Evolutionary conservation across 441 rosid genomes (phyloP).

Genomic region (Geranium incanum): DNA sequence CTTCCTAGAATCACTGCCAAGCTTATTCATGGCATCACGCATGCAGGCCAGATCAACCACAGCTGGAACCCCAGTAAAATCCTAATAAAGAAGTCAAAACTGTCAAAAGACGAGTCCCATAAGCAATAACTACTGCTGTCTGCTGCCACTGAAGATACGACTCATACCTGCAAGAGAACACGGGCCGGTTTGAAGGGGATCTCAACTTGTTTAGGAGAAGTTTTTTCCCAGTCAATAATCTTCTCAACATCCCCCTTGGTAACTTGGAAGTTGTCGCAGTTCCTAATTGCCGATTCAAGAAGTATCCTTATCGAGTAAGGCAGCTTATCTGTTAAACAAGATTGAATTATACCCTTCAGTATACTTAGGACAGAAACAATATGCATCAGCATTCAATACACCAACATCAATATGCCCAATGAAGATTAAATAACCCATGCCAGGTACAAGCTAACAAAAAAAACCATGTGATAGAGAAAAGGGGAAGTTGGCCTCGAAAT

Average conservation of each 20-base stretch:
- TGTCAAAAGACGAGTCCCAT: slow-evolving; percentile 9
- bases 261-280: slow-evolving; percentile 97
- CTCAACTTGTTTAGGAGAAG: slow-evolving; percentile 89
- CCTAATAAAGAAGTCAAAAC: slow-evolving; percentile 38
- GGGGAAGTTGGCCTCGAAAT: not conserved
- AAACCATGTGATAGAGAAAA: not conserved
- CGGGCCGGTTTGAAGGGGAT: slow-evolving; percentile 99
- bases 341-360: not conserved
- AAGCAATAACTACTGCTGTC: not conserved
- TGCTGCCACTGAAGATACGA: not conserved
- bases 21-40: slow-evolving; percentile 97
- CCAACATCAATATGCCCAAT: not conserved
- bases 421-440: not conserved
- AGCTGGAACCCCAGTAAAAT: slow-evolving; percentile 98
- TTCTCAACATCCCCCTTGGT: slow-evolving; percentile 90
- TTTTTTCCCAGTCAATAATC: slow-evolving; percentile 30
- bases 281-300: slow-evolving; percentile 94
- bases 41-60: slow-evolving; percentile 97
- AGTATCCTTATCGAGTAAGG: slow-evolving; percentile 94
- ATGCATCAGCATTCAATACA: not conserved
- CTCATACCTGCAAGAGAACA: slow-evolving; percentile 78
- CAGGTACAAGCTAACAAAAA: not conserved
- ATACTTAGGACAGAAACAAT: not conserved
- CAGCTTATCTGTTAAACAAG: slow-evolving; percentile 53
- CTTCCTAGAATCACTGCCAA: slow-evolving; percentile 88